Conservation (phyloP, 148 eudicot species). For the Oxyria digyna region DNA sequence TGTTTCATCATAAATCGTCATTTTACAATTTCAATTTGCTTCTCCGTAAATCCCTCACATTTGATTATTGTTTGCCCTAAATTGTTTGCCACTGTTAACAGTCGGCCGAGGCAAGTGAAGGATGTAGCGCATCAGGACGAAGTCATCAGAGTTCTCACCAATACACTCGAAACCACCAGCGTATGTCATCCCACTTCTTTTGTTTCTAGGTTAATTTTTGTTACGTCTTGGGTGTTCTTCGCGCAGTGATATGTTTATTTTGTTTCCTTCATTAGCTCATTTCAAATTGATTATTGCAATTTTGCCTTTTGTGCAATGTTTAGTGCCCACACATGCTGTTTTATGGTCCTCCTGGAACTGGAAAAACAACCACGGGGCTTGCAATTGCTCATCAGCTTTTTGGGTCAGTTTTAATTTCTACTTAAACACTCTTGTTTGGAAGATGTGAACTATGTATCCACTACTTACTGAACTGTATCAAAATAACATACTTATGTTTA, state of each 20-base stretch:
- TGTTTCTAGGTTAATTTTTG: background rate
- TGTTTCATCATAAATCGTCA: background rate
- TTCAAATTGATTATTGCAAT: background rate
- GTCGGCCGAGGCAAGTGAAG: constrained; percentile 92
- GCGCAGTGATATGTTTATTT: background rate
- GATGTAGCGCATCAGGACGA: constrained; percentile 96
- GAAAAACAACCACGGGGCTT: constrained; percentile 89
- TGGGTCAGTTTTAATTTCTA: constrained; percentile 32
- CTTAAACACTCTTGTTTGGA: background rate
- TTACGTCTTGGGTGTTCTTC: background rate
- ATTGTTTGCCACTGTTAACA: constrained; percentile 13
- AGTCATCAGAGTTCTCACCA: constrained; percentile 83
- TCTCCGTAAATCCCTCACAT: background rate
- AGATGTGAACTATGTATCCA: background rate
- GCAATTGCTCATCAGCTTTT: constrained; percentile 92
- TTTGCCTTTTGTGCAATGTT: constrained; percentile 4
- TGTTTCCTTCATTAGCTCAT: background rate
- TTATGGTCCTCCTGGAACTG: constrained; percentile 96
- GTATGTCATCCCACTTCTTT: constrained; percentile 19
- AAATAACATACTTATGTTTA: background rate
- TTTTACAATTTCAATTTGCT: background rate
- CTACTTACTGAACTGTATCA: background rate
- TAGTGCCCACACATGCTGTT: constrained; percentile 96
- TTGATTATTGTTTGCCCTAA: background rate
- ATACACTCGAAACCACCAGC: constrained; percentile 79